Conservation (phyloP, 306 rosid genomes). For the Malus orientalis region DNA sequence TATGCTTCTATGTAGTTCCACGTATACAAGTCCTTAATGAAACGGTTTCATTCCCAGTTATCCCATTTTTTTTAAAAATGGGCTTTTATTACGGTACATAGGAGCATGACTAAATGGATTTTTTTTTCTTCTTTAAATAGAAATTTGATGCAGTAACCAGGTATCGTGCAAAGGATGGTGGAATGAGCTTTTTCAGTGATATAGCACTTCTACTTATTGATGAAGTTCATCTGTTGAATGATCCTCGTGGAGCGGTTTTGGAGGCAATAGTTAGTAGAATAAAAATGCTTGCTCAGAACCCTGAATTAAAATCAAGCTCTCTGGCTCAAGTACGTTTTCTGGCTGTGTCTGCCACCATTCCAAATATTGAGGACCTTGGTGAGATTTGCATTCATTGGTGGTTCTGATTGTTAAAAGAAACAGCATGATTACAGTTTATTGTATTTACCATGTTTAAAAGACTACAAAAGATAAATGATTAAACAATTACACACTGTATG, state of each 20-base stretch:
- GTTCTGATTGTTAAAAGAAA: background rate
- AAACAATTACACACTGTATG: conserved; percentile 13
- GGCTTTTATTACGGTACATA: conserved; percentile 19
- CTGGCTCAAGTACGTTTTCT: conserved; percentile 71
- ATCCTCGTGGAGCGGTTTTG: conserved; percentile 94
- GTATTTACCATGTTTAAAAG: background rate
- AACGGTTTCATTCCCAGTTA: background rate
- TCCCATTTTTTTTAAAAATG: background rate
- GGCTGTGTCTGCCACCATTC: conserved; percentile 94
- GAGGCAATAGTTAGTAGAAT: conserved; percentile 95
- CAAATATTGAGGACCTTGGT: conserved; percentile 96
- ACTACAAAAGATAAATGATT: conserved; percentile 17
- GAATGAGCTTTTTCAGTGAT: conserved; percentile 89
- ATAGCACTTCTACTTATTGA: conserved; percentile 85
- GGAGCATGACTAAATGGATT: conserved; percentile 20
- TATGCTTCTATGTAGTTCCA: background rate
- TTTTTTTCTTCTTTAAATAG: conserved; percentile 26
- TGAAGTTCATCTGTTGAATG: conserved; percentile 94
- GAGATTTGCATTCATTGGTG: conserved; percentile 14
- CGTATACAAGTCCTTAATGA: background rate
- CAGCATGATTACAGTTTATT: background rate
- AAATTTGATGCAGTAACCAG: conserved; percentile 96
- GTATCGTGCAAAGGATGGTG: conserved; percentile 66
- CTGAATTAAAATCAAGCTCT: conserved; percentile 62
- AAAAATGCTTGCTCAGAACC: conserved; percentile 71